Percentiles rank a stretch among this genome's conserved stretches.
Conservation (phyloP, 305 asterid species). For the Withania somnifera region DNA sequence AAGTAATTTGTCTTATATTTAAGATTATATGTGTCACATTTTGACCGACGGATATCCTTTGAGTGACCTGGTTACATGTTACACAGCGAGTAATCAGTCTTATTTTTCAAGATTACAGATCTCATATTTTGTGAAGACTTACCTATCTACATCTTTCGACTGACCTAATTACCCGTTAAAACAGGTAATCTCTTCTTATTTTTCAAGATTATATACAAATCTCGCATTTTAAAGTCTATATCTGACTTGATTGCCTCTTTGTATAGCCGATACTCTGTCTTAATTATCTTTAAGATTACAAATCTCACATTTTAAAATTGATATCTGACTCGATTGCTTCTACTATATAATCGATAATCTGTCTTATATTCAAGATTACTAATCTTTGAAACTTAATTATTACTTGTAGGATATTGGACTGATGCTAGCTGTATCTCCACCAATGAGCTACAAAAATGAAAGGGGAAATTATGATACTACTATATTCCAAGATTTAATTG, state of each 20-base stretch:
- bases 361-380: not conserved
- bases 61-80: not conserved
- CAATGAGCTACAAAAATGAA: conserved; percentile 31
- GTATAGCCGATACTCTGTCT: not conserved
- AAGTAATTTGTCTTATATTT: not conserved
- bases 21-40: not conserved
- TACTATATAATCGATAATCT: not conserved
- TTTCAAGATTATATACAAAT: not conserved
- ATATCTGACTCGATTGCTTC: not conserved
- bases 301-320: not conserved
- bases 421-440: conserved; percentile 58
- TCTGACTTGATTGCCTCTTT: not conserved
- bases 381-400: not conserved
- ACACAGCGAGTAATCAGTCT: not conserved
- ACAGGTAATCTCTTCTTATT: not conserved
- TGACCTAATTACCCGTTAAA: not conserved
- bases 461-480: conserved; percentile 26
- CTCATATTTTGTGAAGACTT: not conserved
- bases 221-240: not conserved
- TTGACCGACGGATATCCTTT: not conserved
- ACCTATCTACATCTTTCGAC: not conserved
- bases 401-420: not conserved
- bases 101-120: not conserved
- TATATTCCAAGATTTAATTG: conserved; percentile 44
- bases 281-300: too few species aligned